A percentile compares a stretch with the other conserved stretches of the same genome.
Conservation (phyloP, 2,329 filamentous ascomycete species). For the Hypomyces rosellus region DNA sequence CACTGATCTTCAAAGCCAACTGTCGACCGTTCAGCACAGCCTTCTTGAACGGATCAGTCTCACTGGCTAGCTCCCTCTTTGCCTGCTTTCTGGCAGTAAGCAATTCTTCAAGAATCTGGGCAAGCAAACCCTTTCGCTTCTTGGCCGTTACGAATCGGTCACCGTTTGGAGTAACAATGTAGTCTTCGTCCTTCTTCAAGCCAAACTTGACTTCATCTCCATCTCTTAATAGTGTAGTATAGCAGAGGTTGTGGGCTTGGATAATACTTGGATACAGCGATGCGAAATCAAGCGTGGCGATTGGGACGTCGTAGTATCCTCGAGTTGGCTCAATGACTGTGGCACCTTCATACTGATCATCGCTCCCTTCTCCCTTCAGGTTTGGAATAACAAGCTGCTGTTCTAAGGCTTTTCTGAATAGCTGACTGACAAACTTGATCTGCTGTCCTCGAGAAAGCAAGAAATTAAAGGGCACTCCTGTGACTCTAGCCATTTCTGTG, state of each 20-base stretch:
- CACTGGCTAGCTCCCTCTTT: slow-evolving; percentile 79
- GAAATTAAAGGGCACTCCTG: slow-evolving; percentile 94
- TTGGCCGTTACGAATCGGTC: slow-evolving; percentile 88
- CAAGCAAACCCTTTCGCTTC: slow-evolving; percentile 82
- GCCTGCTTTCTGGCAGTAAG: slow-evolving; percentile 88
- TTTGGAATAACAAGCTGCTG: slow-evolving; percentile 94
- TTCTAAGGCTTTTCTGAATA: slow-evolving; percentile 90
- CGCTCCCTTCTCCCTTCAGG: slow-evolving; percentile 59
- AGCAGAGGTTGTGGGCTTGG: slow-evolving; percentile 96
- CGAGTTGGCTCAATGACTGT: slow-evolving; percentile 94
- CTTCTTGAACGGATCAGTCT: slow-evolving; percentile 96
- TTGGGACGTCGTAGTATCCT: slow-evolving; percentile 90
- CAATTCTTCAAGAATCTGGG: slow-evolving; percentile 93
- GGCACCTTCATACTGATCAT: slow-evolving; percentile 94
- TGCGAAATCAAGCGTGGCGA: slow-evolving; percentile 96
- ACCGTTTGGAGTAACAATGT: slow-evolving; percentile 91
- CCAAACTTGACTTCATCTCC: slow-evolving; percentile 67
- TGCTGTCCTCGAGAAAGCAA: slow-evolving; percentile 89
- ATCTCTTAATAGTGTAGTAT: slow-evolving; percentile 79
- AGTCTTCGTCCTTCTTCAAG: slow-evolving; percentile 84
- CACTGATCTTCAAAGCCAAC: slow-evolving; percentile 89
- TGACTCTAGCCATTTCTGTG: slow-evolving; percentile 99
- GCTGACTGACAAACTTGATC: slow-evolving; percentile 93
- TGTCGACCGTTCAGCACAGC: slow-evolving; percentile 97
- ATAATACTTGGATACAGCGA: slow-evolving; percentile 99